phyloP scores from a whole-genome alignment of 2,329 filamentous ascomycete genomes.

The Epichloe coenophiala region DNA sequence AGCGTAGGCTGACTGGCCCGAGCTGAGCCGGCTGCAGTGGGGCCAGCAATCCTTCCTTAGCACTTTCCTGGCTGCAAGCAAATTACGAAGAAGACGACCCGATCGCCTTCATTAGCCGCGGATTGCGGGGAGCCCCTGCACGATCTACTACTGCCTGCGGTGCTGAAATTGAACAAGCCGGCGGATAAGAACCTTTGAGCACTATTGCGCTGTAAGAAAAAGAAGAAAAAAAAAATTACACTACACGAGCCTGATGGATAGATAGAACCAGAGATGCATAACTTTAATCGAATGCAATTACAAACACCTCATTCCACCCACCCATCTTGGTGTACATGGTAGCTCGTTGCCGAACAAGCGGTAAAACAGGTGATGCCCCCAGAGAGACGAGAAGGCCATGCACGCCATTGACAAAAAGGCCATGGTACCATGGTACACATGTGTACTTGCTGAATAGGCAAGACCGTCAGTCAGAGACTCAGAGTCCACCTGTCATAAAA shows the following conservation, averaged over 20 bases:
- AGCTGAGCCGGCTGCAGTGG: not conserved
- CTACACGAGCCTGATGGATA: too few species aligned
- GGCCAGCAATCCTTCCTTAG: not conserved
- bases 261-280: not conserved
- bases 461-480: too few species aligned
- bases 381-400: not conserved
- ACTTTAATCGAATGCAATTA: not conserved
- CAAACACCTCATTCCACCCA: not conserved
- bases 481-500: too few species aligned
- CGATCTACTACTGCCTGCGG: not conserved
- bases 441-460: too few species aligned
- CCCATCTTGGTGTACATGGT: not conserved
- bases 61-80: too few species aligned
- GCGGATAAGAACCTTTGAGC: too few species aligned
- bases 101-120: not conserved
- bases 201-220: too few species aligned
- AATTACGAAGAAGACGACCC: not conserved
- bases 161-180: not conserved
- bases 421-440: not conserved
- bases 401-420: not conserved
- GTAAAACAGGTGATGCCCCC: not conserved
- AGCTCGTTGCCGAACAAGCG: conserved; percentile 3
- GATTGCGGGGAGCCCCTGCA: not conserved
- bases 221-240: too few species aligned
- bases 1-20: too few species aligned